These are phyloP conservation scores for Lichina pygmaea DNA, from an alignment of 495 filamentous ascomycete species.

Conservation along the genomic window DNA sequence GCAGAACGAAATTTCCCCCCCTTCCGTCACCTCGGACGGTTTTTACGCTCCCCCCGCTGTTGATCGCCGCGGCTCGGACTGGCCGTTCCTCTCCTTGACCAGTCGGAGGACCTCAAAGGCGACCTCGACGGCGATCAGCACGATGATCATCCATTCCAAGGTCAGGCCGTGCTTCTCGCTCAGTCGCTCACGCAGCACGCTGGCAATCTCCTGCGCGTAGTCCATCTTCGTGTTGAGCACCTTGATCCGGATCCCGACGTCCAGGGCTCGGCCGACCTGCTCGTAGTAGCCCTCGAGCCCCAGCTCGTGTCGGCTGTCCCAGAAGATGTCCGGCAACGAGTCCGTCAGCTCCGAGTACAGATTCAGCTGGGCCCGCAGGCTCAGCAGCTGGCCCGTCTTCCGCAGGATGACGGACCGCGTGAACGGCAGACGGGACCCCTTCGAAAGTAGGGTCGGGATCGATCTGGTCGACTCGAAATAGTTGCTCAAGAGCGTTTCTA, in stretches of 20 bases:
- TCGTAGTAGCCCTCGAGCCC: conserved; percentile 76
- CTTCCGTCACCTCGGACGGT: too few relatives aligned
- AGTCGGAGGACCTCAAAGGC: conserved; percentile 34
- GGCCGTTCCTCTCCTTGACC: conserved; percentile 21
- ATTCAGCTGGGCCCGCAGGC: conserved; percentile 75
- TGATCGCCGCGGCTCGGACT: too few relatives aligned
- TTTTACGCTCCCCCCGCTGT: too few relatives aligned
- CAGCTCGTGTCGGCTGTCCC: conserved; percentile 75
- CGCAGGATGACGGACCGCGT: conserved; percentile 57
- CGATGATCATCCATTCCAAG: conserved; percentile 94
- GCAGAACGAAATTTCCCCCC: too few relatives aligned
- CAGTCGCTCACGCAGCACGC: conserved; percentile 59
- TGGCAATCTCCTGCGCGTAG: conserved; percentile 88
- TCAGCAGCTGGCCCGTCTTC: conserved; percentile 83
- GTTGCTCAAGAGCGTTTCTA: conserved; percentile 54
- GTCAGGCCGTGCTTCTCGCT: conserved; percentile 71
- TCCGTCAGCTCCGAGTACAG: conserved; percentile 94
- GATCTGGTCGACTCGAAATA: conserved; percentile 64
- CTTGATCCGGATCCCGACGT: conserved; percentile 80
- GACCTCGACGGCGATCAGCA: conserved; percentile 78
- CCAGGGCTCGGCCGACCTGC: conserved; percentile 66
- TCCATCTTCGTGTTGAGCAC: conserved; percentile 91
- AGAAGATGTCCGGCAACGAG: conserved; percentile 84
- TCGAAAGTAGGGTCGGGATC: conserved; percentile 49
- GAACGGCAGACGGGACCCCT: conserved; percentile 36